Evolutionary conservation across 2,329 filamentous ascomycete species (phyloP).

Genomic region (Ceratocystis ficicola): DNA sequence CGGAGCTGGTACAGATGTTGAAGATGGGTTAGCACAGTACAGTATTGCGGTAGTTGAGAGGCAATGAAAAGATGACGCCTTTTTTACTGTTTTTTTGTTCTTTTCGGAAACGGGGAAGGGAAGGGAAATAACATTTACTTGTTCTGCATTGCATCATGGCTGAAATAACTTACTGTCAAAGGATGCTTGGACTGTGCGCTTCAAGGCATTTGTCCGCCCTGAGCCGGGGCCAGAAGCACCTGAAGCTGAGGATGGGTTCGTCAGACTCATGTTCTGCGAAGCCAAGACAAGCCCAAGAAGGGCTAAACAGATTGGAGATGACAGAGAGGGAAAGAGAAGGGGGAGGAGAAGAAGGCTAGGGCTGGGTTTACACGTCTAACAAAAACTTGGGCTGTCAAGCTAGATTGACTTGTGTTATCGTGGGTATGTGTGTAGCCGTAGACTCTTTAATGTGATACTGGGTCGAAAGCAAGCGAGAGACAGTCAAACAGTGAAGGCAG

Average conservation of each 20-base stretch:
- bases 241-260: slow-evolving; percentile 41
- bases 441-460: neutral
- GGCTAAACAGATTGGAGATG: neutral
- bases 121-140: too few species aligned
- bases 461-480: neutral
- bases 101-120: too few species aligned
- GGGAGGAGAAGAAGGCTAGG: neutral
- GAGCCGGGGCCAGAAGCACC: slow-evolving; percentile 39
- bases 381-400: neutral
- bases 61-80: too few species aligned
- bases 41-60: neutral
- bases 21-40: neutral
- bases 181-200: slow-evolving; percentile 35
- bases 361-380: too few species aligned
- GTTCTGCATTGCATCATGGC: neutral
- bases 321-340: neutral
- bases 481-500: neutral
- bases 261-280: slow-evolving; percentile 37
- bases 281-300: neutral
- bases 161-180: slow-evolving; percentile 31
- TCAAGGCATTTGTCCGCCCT: slow-evolving; percentile 38
- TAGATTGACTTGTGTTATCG: neutral
- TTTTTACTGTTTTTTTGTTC: too few species aligned
- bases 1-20: neutral
- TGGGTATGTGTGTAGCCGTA: neutral